Conservation (phyloP, 441 rosid species). For the Kokia cookei region DNA sequence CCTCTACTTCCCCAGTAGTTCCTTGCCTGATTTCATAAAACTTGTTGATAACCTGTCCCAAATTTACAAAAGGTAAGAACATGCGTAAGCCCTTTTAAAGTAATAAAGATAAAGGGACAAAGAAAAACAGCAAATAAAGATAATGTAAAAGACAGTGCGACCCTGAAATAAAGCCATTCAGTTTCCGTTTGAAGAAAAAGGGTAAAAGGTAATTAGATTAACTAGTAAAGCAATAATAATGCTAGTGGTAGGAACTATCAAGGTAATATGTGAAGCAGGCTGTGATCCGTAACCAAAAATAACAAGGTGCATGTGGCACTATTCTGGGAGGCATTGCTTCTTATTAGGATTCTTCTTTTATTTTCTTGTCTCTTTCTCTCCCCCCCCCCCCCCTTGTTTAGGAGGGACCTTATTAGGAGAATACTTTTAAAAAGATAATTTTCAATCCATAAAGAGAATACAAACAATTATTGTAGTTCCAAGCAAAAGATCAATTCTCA, state of each 20-base stretch:
- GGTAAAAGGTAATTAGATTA: neutral
- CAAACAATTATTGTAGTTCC: neutral
- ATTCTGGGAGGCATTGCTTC: neutral
- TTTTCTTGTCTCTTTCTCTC: neutral
- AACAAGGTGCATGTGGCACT: neutral
- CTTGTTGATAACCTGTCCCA: slow-evolving; percentile 59
- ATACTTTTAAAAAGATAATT: no score
- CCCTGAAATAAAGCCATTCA: neutral
- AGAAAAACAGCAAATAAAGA: neutral
- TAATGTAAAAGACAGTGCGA: neutral
- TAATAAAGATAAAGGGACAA: neutral
- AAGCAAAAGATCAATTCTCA: neutral
- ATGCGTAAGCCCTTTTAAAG: neutral
- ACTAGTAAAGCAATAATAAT: neutral
- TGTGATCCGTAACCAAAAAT: neutral
- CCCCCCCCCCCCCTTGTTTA: neutral
- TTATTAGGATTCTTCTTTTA: neutral
- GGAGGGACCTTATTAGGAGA: neutral
- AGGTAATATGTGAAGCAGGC: neutral
- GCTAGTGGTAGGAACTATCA: neutral
- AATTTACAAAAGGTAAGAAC: neutral
- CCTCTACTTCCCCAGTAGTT: slow-evolving; percentile 40
- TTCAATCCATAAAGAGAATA: no score
- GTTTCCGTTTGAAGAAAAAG: neutral
- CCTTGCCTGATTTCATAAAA: slow-evolving; percentile 66